Conservation (phyloP, 2,329 filamentous ascomycete species). For the Penicillium sp. region DNA sequence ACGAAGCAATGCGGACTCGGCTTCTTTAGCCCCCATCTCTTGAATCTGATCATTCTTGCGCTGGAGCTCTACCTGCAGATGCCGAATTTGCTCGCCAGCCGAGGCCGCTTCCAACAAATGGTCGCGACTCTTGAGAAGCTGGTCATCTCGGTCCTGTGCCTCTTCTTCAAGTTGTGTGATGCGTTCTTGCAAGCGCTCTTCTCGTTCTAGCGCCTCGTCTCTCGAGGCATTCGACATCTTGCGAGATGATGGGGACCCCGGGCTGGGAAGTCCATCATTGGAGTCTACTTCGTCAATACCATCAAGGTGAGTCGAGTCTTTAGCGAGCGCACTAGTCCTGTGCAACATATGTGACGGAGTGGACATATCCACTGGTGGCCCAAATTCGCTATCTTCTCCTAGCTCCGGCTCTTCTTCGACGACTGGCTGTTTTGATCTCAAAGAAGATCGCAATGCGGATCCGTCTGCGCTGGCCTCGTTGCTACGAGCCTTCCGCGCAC, state of each 20-base stretch:
- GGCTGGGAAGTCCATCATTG: conserved; percentile 20
- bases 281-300: conserved; percentile 37
- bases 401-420: conserved; percentile 34
- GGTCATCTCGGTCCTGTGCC: conserved; percentile 35
- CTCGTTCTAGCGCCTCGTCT: conserved; percentile 15
- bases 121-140: conserved; percentile 31
- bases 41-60: conserved; percentile 30
- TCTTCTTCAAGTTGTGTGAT: conserved; percentile 33
- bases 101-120: conserved; percentile 37
- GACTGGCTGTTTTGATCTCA: conserved; percentile 24
- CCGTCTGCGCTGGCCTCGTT: conserved; percentile 11
- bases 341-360: conserved; percentile 43
- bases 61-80: conserved; percentile 40
- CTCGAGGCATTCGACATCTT: conserved; percentile 21
- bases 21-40: conserved; percentile 24
- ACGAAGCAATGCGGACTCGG: conserved; percentile 26
- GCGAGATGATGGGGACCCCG: conserved; percentile 28
- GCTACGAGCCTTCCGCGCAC: conserved; percentile 13
- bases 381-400: conserved; percentile 44
- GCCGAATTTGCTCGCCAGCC: conserved; percentile 38
- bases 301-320: conserved; percentile 37
- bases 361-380: conserved; percentile 45
- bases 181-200: conserved; percentile 30
- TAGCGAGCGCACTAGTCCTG: conserved; percentile 24
- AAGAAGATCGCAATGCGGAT: conserved; percentile 16